A percentile compares a stretch with the other conserved stretches of the same genome.
These are phyloP conservation scores for Pichia sp. DNA, from an alignment of 1,139 yeast genomes.

Conservation along the genomic window DNA sequence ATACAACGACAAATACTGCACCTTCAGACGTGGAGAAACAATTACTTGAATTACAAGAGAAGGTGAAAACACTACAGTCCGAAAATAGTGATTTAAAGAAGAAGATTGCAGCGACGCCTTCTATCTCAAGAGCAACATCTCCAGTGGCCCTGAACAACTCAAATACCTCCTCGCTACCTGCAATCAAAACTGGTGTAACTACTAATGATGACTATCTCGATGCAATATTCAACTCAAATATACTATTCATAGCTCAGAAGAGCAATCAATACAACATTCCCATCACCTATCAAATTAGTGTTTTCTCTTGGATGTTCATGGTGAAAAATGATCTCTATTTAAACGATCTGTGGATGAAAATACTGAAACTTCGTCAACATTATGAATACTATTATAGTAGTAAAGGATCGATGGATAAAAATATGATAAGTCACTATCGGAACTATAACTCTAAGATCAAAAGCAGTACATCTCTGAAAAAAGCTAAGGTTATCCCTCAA, in stretches of 20 bases:
- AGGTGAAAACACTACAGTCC: constrained; percentile 23
- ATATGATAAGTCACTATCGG: constrained; percentile 21
- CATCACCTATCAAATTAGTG: constrained; percentile 40
- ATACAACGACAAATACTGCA: too few species aligned
- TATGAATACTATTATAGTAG: constrained; percentile 28
- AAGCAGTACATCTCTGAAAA: constrained; percentile 12
- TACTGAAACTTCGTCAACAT: constrained; percentile 41
- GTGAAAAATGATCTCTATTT: constrained; percentile 47
- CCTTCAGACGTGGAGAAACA: too few species aligned
- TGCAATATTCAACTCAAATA: constrained; percentile 40
- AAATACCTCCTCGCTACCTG: too few species aligned
- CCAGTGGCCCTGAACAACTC: too few species aligned
- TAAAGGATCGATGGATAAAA: constrained; percentile 22
- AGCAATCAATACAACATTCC: constrained; percentile 31
- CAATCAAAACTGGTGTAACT: too few species aligned
- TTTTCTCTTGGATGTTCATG: constrained; percentile 46
- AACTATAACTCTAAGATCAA: constrained; percentile 23
- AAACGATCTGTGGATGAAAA: constrained; percentile 44
- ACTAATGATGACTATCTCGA: constrained; percentile 29
- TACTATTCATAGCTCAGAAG: constrained; percentile 41
- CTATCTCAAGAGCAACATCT: too few species aligned
- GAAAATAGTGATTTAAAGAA: constrained; percentile 22
- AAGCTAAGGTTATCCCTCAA: constrained; percentile 13
- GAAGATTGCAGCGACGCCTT: too few species aligned
- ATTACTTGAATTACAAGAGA: constrained; percentile 21